Conservation (phyloP, 495 filamentous ascomycete species). For the Penicillium robsamsonii region DNA sequence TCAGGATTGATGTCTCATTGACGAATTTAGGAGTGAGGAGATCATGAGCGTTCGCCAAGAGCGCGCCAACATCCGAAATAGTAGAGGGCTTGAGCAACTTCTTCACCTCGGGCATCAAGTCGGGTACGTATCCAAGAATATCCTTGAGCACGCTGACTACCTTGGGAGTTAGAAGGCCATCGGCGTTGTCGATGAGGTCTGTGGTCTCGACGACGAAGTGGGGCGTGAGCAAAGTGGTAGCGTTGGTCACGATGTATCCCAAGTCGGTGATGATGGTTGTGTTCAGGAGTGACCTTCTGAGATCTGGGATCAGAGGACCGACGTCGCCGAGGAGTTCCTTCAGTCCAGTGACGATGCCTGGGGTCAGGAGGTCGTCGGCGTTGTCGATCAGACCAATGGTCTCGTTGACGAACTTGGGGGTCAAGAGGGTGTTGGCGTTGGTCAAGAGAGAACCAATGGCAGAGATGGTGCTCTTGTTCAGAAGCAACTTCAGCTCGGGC, state of each 20-base stretch:
- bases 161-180: constrained; percentile 34
- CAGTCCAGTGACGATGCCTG: constrained; percentile 25
- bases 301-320: constrained; percentile 27
- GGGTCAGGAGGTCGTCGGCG: constrained; percentile 41
- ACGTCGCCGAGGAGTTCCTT: constrained; percentile 35
- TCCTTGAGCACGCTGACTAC: constrained; percentile 38
- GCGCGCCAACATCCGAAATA: constrained; percentile 36
- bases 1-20: constrained; percentile 32
- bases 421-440: constrained; percentile 43
- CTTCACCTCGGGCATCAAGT: constrained; percentile 28
- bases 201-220: constrained; percentile 33
- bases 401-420: constrained; percentile 37
- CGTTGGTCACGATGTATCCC: constrained; percentile 37
- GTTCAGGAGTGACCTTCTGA: constrained; percentile 34
- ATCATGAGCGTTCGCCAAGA: constrained; percentile 43
- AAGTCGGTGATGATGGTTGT: constrained; percentile 34
- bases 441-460: constrained; percentile 35
- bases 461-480: constrained; percentile 20
- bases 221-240: constrained; percentile 36
- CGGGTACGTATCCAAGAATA: constrained; percentile 29
- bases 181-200: constrained; percentile 34
- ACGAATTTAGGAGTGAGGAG: constrained; percentile 43
- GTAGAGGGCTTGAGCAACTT: constrained; percentile 35
- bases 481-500: constrained; percentile 18
- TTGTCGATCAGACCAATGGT: constrained; percentile 39